Conservation (phyloP, 208 protist genomes). For the Crithidia sp. region DNA sequence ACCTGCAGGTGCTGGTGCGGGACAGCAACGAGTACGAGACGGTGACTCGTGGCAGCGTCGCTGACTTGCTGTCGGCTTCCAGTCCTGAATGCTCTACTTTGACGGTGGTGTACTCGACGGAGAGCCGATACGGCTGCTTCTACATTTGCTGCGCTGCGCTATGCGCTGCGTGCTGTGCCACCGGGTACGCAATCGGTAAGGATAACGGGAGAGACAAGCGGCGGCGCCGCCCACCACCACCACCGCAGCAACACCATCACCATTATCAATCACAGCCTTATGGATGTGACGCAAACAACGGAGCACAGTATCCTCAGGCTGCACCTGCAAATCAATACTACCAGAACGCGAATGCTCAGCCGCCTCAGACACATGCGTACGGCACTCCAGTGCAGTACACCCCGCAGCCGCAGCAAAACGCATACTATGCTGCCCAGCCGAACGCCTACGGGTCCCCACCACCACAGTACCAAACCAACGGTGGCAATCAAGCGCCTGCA, state of each 20-base stretch:
- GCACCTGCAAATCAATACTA: conserved; percentile 4
- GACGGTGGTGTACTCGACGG: conserved; percentile 3
- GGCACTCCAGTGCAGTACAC: conserved; percentile 9
- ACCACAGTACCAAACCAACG: not conserved
- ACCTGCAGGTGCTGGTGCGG: not conserved
- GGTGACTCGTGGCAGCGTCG: not conserved
- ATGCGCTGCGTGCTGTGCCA: not conserved
- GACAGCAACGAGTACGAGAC: not conserved
- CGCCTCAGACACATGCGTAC: conserved; percentile 3
- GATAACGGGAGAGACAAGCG: not conserved
- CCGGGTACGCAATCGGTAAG: not conserved
- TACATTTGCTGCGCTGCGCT: conserved; percentile 2
- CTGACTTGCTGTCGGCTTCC: not conserved
- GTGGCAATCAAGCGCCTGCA: conserved; percentile 1
- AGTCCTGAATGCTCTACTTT: not conserved
- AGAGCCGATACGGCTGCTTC: conserved; percentile 9
- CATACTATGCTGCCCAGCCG: not conserved
- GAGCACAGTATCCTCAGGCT: conserved; percentile 5
- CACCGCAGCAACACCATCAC: not conserved
- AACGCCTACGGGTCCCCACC: not conserved
- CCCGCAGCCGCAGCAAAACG: not conserved
- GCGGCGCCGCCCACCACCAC: not conserved
- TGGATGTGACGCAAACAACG: not conserved
- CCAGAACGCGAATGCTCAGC: conserved; percentile 4
- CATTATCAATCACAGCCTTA: conserved; percentile 2